Percentiles rank a stretch among this genome's conserved stretches.
phyloP scores from a whole-genome alignment of 768 basidiomycete species.

The Amanita pseudoporphyria region DNA sequence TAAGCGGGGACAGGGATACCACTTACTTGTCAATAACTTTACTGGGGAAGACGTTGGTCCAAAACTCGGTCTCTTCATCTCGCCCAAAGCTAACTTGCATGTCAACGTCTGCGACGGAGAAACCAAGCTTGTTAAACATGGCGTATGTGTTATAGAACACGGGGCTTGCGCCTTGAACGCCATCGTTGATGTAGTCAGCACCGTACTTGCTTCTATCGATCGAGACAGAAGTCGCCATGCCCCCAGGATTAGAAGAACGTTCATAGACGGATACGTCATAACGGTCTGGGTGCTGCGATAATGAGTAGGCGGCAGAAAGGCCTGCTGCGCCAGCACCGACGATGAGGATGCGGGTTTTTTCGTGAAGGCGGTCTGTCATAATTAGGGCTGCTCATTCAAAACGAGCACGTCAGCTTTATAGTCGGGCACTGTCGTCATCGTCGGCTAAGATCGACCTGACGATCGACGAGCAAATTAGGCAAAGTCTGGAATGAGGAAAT shows the following conservation, averaged over 20 bases:
- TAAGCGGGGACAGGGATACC: not conserved
- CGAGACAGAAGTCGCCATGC: constrained; percentile 22
- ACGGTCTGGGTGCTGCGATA: constrained; percentile 20
- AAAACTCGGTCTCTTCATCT: constrained; percentile 20
- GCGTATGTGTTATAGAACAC: constrained; percentile 23
- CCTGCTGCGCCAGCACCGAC: constrained; percentile 22
- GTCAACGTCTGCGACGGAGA: constrained; percentile 19
- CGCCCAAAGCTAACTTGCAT: constrained; percentile 24
- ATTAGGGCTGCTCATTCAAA: not conserved
- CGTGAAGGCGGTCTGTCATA: not conserved
- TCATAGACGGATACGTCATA: constrained; percentile 21
- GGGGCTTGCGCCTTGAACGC: constrained; percentile 23
- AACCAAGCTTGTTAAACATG: constrained; percentile 22
- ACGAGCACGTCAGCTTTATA: not conserved
- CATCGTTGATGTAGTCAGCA: constrained; percentile 24
- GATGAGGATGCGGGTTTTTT: constrained; percentile 18
- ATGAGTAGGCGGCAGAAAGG: constrained; percentile 23
- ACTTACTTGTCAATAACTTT: constrained; percentile 21
- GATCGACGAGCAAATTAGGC: too few relatives aligned
- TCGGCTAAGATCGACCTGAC: too few relatives aligned
- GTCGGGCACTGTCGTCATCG: not conserved
- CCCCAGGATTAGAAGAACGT: constrained; percentile 17
- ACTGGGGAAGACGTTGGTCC: constrained; percentile 23
- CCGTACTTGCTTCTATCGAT: constrained; percentile 18
- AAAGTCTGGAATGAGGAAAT: too few relatives aligned